These are phyloP conservation scores for Cudoniella acicularis DNA, from an alignment of 495 filamentous ascomycete species.

Conservation along the genomic window DNA sequence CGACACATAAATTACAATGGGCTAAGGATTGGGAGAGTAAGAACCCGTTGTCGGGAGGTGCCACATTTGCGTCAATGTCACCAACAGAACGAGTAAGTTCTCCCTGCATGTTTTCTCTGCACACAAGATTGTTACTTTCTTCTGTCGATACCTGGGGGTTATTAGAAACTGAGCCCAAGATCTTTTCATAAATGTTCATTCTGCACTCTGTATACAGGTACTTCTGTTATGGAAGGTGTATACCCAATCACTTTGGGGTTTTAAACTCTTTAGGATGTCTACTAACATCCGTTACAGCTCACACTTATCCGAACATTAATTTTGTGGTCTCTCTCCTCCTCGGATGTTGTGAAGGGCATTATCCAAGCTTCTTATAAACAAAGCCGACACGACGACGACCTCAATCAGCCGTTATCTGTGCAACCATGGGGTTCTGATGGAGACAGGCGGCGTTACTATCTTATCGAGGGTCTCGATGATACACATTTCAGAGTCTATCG, in stretches of 20 bases:
- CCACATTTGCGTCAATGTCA: constrained; percentile 73
- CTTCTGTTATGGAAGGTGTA: too few species aligned
- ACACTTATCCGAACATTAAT: constrained; percentile 77
- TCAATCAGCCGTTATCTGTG: constrained; percentile 88
- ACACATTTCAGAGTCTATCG: constrained; percentile 92
- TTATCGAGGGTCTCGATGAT: constrained; percentile 92
- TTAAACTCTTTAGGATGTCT: too few species aligned
- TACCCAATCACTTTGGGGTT: too few species aligned
- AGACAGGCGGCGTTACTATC: constrained; percentile 85
- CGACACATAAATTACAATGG: constrained; percentile 85
- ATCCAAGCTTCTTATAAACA: constrained; percentile 91
- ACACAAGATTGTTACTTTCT: too few species aligned
- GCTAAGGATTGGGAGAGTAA: constrained; percentile 78
- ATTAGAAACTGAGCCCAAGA: too few species aligned
- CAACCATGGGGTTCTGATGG: constrained; percentile 93
- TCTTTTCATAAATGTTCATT: too few species aligned
- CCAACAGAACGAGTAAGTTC: constrained; percentile 73
- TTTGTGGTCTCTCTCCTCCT: constrained; percentile 86
- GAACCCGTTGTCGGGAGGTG: constrained; percentile 76
- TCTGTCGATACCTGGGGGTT: too few species aligned
- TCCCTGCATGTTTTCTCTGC: not conserved
- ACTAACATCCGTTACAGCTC: constrained; percentile 49
- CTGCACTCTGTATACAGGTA: too few species aligned
- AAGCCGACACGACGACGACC: constrained; percentile 81
- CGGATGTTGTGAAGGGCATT: constrained; percentile 73